A percentile compares a stretch with the other conserved stretches of the same genome.
Conservation (phyloP, 768 basidiomycete species). For the Lentinula boryana region DNA sequence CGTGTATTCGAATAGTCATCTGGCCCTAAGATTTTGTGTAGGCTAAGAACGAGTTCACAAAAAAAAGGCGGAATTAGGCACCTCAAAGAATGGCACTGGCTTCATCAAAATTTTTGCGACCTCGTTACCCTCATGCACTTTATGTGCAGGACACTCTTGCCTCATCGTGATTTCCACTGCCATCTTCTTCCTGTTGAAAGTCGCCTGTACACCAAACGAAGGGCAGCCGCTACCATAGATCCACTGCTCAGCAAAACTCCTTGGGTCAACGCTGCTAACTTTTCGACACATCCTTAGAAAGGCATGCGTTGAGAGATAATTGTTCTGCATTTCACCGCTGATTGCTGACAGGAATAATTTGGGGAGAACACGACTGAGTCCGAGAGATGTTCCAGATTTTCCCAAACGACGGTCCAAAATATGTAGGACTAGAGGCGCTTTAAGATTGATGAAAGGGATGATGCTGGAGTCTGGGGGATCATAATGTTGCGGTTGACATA, state of each 20-base stretch:
- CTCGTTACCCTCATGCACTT: constrained; percentile 64
- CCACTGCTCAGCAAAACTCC: constrained; percentile 98
- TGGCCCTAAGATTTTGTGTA: constrained; percentile 52
- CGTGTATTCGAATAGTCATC: constrained; percentile 98
- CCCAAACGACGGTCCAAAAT: constrained; percentile 91
- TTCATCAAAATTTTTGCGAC: constrained; percentile 61
- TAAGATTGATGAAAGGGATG: constrained; percentile 89
- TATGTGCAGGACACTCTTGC: constrained; percentile 79
- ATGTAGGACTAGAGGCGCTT: constrained; percentile 92
- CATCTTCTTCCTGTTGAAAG: constrained; percentile 97
- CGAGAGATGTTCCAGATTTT: constrained; percentile 92
- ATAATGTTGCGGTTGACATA: constrained; percentile 82
- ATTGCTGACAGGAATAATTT: constrained; percentile 93
- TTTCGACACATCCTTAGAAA: constrained; percentile 92
- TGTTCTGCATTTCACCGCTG: constrained; percentile 83
- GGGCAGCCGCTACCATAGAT: constrained; percentile 98
- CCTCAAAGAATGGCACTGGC: constrained; percentile 88
- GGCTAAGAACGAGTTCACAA: not conserved
- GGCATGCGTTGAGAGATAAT: constrained; percentile 80
- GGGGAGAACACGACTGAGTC: constrained; percentile 89
- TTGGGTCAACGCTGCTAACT: constrained; percentile 85
- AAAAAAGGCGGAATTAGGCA: constrained; percentile 21
- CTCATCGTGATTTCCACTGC: constrained; percentile 94
- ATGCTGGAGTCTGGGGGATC: constrained; percentile 80
- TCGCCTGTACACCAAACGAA: constrained; percentile 80